These are phyloP conservation scores for Leccinum ochraceum DNA, from an alignment of 768 basidiomycete genomes.

Conservation along the genomic window DNA sequence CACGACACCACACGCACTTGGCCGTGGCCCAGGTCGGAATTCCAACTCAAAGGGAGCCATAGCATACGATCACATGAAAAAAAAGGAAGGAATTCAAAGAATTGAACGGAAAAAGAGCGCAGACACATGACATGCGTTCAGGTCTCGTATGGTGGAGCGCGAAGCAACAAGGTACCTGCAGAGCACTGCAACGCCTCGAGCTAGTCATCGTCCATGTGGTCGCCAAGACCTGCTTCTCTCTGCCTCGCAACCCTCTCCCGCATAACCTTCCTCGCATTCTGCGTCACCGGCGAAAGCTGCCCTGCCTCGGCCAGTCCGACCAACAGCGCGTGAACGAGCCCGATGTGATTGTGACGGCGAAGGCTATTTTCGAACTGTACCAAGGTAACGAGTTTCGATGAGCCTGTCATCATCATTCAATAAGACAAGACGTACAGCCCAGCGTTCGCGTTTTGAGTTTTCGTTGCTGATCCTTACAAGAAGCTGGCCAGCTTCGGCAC, in stretches of 20 bases:
- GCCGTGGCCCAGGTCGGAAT: slow-evolving; percentile 7
- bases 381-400: slow-evolving; percentile 5
- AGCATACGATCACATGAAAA: slow-evolving; percentile 11
- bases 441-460: slow-evolving; percentile 72
- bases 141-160: slow-evolving; percentile 5
- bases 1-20: background rate
- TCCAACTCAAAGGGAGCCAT: slow-evolving; percentile 2
- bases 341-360: slow-evolving; percentile 84
- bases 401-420: background rate
- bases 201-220: slow-evolving; percentile 44
- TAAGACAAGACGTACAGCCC: slow-evolving; percentile 62
- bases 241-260: slow-evolving; percentile 43
- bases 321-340: slow-evolving; percentile 75
- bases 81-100: background rate
- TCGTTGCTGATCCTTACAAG: slow-evolving; percentile 62
- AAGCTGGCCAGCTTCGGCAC: slow-evolving; percentile 50
- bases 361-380: slow-evolving; percentile 83
- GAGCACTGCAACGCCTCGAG: background rate
- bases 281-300: slow-evolving; percentile 53
- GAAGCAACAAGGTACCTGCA: background rate
- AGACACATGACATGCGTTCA: background rate
- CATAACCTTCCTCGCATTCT: slow-evolving; percentile 45
- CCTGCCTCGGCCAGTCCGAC: slow-evolving; percentile 72
- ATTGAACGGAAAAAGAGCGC: slow-evolving; percentile 1
- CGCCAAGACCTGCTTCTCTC: slow-evolving; percentile 40